Conservation (phyloP, 73 alveolate genomes). For the Tetrahymena malaccensis region DNA sequence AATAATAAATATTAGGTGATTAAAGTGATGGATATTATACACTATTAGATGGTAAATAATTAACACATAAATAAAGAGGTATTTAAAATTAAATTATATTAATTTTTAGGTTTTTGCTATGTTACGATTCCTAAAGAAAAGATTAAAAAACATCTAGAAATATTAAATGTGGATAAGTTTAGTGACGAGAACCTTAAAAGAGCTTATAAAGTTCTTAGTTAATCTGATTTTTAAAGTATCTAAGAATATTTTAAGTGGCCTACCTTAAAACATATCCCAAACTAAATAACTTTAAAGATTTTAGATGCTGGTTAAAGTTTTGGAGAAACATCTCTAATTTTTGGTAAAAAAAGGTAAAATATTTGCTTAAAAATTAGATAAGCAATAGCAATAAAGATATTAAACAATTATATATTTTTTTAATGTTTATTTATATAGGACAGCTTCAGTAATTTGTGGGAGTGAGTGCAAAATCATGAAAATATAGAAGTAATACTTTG, state of each 20-base stretch:
- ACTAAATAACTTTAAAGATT: neutral
- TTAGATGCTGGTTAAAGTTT: neutral
- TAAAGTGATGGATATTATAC: neutral
- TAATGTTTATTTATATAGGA: neutral
- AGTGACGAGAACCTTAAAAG: neutral
- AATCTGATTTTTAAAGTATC: neutral
- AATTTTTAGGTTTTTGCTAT: neutral
- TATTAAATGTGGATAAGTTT: neutral
- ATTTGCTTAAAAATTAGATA: neutral
- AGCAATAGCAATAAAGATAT: too few relatives aligned
- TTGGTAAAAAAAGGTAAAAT: neutral
- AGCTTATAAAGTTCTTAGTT: neutral
- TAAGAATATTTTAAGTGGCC: neutral
- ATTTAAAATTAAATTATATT: neutral
- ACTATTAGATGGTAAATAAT: neutral
- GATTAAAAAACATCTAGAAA: neutral
- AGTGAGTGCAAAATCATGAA: neutral
- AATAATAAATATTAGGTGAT: neutral
- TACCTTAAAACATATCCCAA: neutral
- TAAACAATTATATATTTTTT: too few relatives aligned
- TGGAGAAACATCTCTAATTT: neutral
- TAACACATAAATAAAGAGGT: neutral
- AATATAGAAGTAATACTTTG: neutral
- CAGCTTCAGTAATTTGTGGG: neutral
- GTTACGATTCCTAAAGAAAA: neutral